Evolutionary conservation across 106 monocot genomes (phyloP), one percentile per base, ranked within the genome.

Genomic region (Allium sativum): DNA sequence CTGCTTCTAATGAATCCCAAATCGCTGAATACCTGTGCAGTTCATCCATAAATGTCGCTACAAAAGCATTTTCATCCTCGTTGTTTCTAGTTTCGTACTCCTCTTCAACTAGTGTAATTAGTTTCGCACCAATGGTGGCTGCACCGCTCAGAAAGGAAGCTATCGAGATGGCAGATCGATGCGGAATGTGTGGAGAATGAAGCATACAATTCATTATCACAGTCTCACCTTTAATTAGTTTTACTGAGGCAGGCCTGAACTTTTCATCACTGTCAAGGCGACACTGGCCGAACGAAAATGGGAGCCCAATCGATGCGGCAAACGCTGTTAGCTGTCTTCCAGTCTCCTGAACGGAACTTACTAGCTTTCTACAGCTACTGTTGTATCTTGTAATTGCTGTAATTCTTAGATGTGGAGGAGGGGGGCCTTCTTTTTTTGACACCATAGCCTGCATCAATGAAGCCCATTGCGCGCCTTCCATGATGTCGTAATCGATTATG

Each of bases 401-500:
- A 63, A 84, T 80, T 43, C 84, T 57, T 7, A 84, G 74, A 57
- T 80, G 84, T 45, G 84, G 73, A 59, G 80, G 62, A 52, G 80
- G 76, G 3, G 70, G 21, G 12, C 73, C 70, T 47, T 73, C 66
- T 40, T 45, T 20, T 16, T 52, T 48, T 2, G 84, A 80, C 10
- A 68, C 77, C 41, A 84, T 52, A 16, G 80, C 84, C 62, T 84
- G 84, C 77, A 84, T 80, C 52, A 85, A 53, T 11, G 80, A 80
- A 8, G 84, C 77, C 84, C 84, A 85, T 52, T 85, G 83, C 9
- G 76, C 65, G 0, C 83, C 83, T 57, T 83, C 83, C 57, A 70
- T 76, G 72, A 83, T 73, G 52, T 85, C 77, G 56, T 74, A 85
- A 68, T 85, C 84, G 42, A 85, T 21, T 53, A 85, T 58, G 80